Evolutionary conservation across 2,329 filamentous ascomycete species (phyloP).

Genomic region (Penicillium rolfsii): DNA sequence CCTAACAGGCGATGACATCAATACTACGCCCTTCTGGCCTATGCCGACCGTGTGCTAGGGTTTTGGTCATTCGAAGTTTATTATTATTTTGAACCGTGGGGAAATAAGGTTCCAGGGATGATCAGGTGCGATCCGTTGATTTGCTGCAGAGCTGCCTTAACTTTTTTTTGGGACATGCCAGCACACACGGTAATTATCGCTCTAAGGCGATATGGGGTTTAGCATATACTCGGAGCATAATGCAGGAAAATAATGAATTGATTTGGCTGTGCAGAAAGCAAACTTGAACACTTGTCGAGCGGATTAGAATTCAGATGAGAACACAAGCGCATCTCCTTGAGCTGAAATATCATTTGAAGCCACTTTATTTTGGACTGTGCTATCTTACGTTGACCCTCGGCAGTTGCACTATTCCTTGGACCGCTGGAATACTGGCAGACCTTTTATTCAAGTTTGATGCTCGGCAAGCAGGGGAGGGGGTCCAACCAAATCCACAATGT

Average conservation of each 20-base stretch:
- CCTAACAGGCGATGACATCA: constrained; percentile 3
- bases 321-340: neutral
- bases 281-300: too few species aligned
- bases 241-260: neutral
- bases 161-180: neutral
- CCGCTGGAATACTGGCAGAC: neutral
- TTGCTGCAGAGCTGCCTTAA: neutral
- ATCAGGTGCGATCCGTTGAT: neutral
- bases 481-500: neutral
- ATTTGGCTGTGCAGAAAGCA: too few species aligned
- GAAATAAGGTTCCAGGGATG: neutral
- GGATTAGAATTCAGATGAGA: too few species aligned
- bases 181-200: neutral
- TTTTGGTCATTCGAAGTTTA: neutral
- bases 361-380: constrained; percentile 1
- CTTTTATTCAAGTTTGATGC: neutral
- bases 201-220: neutral
- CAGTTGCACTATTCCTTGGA: neutral
- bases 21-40: neutral
- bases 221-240: neutral
- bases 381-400: neutral
- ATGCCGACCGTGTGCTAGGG: neutral
- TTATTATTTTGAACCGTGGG: neutral
- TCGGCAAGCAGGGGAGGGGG: neutral
- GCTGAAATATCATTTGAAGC: neutral